Evolutionary conservation across 1,139 yeast species (phyloP).

Genomic region (Suzukiozyma palmioleophila): DNA sequence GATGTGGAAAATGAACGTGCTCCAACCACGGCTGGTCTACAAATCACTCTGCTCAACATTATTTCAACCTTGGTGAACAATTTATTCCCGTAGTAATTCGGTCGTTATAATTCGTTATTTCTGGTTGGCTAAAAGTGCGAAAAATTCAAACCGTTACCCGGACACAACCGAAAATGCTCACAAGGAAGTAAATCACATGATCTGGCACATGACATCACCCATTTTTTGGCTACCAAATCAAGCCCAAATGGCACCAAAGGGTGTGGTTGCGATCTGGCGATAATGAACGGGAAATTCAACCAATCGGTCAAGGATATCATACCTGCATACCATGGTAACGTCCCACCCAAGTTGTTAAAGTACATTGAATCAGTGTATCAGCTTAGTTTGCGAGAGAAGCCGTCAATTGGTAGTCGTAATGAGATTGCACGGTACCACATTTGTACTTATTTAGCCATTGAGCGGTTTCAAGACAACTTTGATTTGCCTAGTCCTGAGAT

Average conservation of each 20-base stretch:
- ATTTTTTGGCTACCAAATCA: too few relatives aligned
- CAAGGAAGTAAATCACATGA: neutral
- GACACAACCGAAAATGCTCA: neutral
- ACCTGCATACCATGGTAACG: conserved; percentile 45
- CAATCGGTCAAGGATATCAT: conserved; percentile 43
- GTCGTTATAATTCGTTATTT: conserved; percentile 8
- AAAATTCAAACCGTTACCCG: conserved; percentile 3
- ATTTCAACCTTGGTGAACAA: too few relatives aligned
- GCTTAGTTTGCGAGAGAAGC: conserved; percentile 46
- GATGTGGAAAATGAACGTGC: conserved; percentile 21
- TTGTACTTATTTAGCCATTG: conserved; percentile 59
- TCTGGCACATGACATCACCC: neutral
- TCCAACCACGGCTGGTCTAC: conserved; percentile 8
- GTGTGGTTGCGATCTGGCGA: too few relatives aligned
- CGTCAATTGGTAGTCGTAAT: conserved; percentile 43
- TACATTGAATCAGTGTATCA: conserved; percentile 51
- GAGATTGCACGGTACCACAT: conserved; percentile 64
- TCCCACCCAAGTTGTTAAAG: conserved; percentile 43
- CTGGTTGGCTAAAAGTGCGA: conserved; percentile 12
- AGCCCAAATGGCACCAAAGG: too few relatives aligned
- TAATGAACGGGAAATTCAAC: conserved; percentile 21
- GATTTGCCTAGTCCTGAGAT: conserved; percentile 44
- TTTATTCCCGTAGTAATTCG: neutral
- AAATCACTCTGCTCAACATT: neutral
- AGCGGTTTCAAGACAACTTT: conserved; percentile 39